These are phyloP conservation scores for Mucor saturninus DNA, from an alignment of 371 early-diverging fungal species.

Conservation along the genomic window DNA sequence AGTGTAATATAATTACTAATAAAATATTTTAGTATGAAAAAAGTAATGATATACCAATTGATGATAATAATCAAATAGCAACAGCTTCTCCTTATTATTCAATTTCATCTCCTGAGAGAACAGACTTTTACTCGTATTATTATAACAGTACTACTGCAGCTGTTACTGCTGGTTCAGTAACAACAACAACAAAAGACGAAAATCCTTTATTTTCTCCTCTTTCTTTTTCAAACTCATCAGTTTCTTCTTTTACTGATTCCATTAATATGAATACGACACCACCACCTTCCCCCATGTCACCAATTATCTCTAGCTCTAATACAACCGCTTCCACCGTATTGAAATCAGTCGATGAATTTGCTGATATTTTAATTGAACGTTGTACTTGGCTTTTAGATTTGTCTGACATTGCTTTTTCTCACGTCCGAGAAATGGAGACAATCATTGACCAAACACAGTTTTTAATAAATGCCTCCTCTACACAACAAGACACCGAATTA, in stretches of 20 bases:
- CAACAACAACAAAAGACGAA: conserved; percentile 5
- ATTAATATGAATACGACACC: conserved; percentile 5
- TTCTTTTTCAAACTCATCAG: conserved; percentile 23
- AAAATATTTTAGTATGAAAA: neutral
- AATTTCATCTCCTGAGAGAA: conserved; percentile 26
- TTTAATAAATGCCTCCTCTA: conserved; percentile 5
- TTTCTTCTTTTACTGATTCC: conserved; percentile 19
- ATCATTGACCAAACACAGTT: conserved; percentile 1
- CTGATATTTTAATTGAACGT: conserved; percentile 8
- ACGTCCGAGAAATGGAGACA: conserved; percentile 15
- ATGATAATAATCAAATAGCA: neutral
- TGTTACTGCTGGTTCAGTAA: conserved; percentile 8
- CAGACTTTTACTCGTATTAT: conserved; percentile 19
- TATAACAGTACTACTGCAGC: conserved; percentile 1
- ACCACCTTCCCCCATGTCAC: conserved; percentile 13
- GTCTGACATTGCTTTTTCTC: conserved; percentile 13
- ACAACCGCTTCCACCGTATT: neutral
- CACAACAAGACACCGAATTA: neutral
- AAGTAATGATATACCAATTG: neutral
- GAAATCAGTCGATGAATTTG: conserved; percentile 12
- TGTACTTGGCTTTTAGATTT: conserved; percentile 10
- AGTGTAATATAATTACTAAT: neutral
- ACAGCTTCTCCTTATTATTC: conserved; percentile 17
- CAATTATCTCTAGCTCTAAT: neutral
- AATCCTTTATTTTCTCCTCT: conserved; percentile 22